Conservation (phyloP, 257 asterid genomes). For the Verbascum thapsus region DNA sequence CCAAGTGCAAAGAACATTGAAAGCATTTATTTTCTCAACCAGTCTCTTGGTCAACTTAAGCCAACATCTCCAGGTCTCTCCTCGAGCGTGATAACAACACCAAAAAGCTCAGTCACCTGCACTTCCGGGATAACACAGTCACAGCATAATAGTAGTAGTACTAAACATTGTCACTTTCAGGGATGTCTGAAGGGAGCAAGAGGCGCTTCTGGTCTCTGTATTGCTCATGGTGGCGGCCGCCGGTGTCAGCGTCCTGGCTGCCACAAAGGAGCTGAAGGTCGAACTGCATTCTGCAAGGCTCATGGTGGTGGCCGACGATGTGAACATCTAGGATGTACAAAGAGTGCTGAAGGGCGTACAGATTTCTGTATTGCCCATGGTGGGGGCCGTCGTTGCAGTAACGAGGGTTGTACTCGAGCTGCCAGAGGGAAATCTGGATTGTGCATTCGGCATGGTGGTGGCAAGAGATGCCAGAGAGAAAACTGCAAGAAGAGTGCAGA, state of each 20-base stretch:
- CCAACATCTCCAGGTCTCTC: slow-evolving; percentile 59
- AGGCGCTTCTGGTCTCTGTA: slow-evolving; percentile 95
- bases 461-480: slow-evolving; percentile 90
- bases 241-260: slow-evolving; percentile 87
- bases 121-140: slow-evolving; percentile 84
- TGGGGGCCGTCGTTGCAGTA: slow-evolving; percentile 87
- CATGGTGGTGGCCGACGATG: slow-evolving; percentile 97
- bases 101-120: slow-evolving; percentile 95
- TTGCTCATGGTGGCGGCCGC: slow-evolving; percentile 95
- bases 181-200: slow-evolving; percentile 91
- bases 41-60: slow-evolving; percentile 39
- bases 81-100: slow-evolving; percentile 53
- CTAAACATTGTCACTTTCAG: slow-evolving; percentile 77
- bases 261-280: slow-evolving; percentile 93
- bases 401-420: slow-evolving; percentile 72
- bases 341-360: slow-evolving; percentile 93
- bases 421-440: slow-evolving; percentile 90
- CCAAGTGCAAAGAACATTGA: slow-evolving; percentile 37
- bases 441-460: slow-evolving; percentile 97
- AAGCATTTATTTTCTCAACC: slow-evolving; percentile 43
- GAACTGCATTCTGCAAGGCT: slow-evolving; percentile 96
- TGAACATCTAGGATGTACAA: slow-evolving; percentile 83
- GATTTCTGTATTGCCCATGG: slow-evolving; percentile 94
- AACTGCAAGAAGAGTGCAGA: slow-evolving; percentile 85
- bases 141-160: slow-evolving; percentile 62